phyloP scores from a whole-genome alignment of 2,329 filamentous ascomycete genomes.

The Scortechinia acanthostroma region DNA sequence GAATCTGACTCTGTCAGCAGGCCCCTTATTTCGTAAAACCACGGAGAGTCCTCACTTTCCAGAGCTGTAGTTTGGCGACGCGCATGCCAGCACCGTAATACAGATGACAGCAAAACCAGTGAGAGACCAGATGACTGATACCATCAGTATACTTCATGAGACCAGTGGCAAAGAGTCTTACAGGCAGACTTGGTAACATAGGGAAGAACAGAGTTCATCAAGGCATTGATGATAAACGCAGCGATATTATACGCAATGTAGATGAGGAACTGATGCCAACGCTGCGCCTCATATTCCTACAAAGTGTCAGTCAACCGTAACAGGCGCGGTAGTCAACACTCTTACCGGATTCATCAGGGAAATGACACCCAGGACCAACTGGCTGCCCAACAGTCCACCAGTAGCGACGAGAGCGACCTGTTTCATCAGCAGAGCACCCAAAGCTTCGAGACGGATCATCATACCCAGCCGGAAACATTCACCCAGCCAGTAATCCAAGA shows the following conservation, averaged over 20 bases:
- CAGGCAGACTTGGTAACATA: slow-evolving; percentile 60
- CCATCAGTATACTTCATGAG: background rate
- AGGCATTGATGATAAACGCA: slow-evolving; percentile 59
- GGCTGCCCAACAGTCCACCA: slow-evolving; percentile 59
- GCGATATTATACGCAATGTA: slow-evolving; percentile 58
- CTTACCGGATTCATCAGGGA: slow-evolving; percentile 43
- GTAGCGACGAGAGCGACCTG: slow-evolving; percentile 54
- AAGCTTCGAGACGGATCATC: slow-evolving; percentile 4
- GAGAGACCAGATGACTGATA: slow-evolving; percentile 56
- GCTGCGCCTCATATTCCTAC: slow-evolving; percentile 36
- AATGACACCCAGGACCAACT: slow-evolving; percentile 61
- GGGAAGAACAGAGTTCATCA: slow-evolving; percentile 53
- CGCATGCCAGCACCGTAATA: slow-evolving; percentile 61
- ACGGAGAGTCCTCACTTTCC: slow-evolving; percentile 56
- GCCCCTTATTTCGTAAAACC: background rate
- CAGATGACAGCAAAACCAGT: slow-evolving; percentile 63
- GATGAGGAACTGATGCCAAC: slow-evolving; percentile 70
- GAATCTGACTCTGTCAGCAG: background rate
- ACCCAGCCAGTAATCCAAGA: slow-evolving; percentile 71
- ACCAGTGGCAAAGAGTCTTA: background rate
- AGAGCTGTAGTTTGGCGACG: slow-evolving; percentile 56
- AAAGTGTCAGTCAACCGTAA: background rate
- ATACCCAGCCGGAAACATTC: slow-evolving; percentile 65
- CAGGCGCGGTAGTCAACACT: background rate
- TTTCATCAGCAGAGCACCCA: slow-evolving; percentile 7